phyloP scores from a whole-genome alignment of 2,329 filamentous ascomycete species.

The Ilyonectria mors-panacis region DNA sequence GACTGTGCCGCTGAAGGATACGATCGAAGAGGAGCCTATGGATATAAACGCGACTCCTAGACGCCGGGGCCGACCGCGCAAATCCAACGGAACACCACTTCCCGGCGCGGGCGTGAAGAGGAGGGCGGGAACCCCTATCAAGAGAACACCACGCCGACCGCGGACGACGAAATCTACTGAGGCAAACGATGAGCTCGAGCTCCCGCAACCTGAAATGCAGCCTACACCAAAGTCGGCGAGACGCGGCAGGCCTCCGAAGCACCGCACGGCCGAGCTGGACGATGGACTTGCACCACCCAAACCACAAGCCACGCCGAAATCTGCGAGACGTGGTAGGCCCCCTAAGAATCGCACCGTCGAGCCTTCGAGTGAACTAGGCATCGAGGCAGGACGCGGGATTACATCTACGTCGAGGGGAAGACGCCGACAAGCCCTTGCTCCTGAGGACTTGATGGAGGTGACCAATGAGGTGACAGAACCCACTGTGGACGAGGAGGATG shows the following conservation, averaged over 20 bases:
- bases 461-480: constrained; percentile 39
- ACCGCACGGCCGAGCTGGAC: constrained; percentile 41
- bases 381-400: constrained; percentile 33
- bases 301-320: constrained; percentile 51
- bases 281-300: constrained; percentile 40
- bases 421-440: constrained; percentile 44
- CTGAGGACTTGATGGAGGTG: constrained; percentile 47
- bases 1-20: constrained; percentile 66
- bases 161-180: constrained; percentile 50
- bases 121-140: constrained; percentile 62
- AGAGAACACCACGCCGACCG: constrained; percentile 53
- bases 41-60: constrained; percentile 57
- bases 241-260: constrained; percentile 50
- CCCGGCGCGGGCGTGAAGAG: constrained; percentile 61
- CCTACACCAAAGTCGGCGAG: constrained; percentile 51
- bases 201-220: constrained; percentile 16
- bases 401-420: constrained; percentile 34
- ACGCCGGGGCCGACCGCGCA: constrained; percentile 63
- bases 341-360: constrained; percentile 48
- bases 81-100: constrained; percentile 67
- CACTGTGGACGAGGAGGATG: constrained; percentile 31
- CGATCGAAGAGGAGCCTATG: constrained; percentile 50
- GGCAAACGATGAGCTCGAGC: constrained; percentile 32
- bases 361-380: constrained; percentile 46
- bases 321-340: constrained; percentile 50